Evolutionary conservation across 108 stramenopile species (phyloP).

Genomic region (Conticribra weissflogii): DNA sequence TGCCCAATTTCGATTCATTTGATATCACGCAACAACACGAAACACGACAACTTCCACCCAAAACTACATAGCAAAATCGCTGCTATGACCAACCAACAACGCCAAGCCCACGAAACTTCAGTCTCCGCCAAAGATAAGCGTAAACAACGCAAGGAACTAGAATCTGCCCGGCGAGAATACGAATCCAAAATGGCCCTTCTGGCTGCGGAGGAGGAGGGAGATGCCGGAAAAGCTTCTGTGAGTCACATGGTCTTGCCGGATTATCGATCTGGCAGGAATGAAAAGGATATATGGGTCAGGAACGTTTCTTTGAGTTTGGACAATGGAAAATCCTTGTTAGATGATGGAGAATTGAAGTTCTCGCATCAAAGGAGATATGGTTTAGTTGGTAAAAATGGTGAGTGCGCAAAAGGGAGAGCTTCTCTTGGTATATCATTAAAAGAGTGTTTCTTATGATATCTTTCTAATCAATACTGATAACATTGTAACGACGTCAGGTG

Average conservation of each 20-base stretch:
- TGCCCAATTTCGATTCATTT: no score
- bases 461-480: no score
- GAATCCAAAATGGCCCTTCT: conserved; percentile 51
- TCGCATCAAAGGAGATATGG: conserved; percentile 89
- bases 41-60: conserved; percentile 13
- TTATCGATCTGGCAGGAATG: conserved; percentile 72
- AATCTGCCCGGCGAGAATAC: conserved; percentile 66
- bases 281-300: conserved; percentile 84
- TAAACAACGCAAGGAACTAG: conserved; percentile 76
- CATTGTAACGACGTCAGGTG: no score
- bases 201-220: conserved; percentile 55
- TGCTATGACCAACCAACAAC: conserved; percentile 71
- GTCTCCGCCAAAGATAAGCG: conserved; percentile 76
- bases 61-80: conserved; percentile 39
- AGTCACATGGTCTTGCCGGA: conserved; percentile 84
- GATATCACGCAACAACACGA: no score
- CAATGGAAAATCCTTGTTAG: conserved; percentile 89
- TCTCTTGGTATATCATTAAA: conserved; percentile 9
- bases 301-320: conserved; percentile 81
- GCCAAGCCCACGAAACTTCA: conserved; percentile 69
- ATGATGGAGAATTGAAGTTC: conserved; percentile 91
- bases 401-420: no score
- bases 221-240: conserved; percentile 66
- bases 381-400: conserved; percentile 42
- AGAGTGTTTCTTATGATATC: no score